Base-by-base conservation (phyloP, 2,329 filamentous ascomycete species). In the Fusarium pininemorale region DNA sequence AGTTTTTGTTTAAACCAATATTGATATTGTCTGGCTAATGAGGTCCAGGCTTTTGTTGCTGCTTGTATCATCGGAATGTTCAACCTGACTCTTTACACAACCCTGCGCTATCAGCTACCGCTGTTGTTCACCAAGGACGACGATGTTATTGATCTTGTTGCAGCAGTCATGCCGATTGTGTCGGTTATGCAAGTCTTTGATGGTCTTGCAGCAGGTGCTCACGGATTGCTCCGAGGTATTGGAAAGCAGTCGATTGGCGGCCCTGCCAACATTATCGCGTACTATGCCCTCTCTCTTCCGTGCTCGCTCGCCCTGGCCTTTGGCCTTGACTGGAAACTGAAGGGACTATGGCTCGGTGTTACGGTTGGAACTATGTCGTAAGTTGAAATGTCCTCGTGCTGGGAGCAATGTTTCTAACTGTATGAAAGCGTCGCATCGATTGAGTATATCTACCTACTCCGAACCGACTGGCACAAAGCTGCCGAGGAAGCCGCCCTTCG, bases 131-230 rank as follows among this genome's bases (percentile, higher is more conserved):
- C 93, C n/a, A 85, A 89, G 12, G 93, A 96, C 74, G 79, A 85
- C 11, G 90, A 91, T 51, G 93, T 96, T 59, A 89, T 94, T 69
- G 85, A 83, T 26, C 84, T 94, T 39, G 92, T 94, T 26, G 89
- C 93, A 2, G 82, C 83, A 6, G 90, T 94, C 6, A 87, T 98
- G 41, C 95, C 95, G 0, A 84, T 98, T 6, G 94, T 94, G 69
- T 95, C 95, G 1, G 88, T 94, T 4, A 97, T 98, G 87, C 95
- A 98, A 81, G 88, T 98, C 30, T 95, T 97, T 77, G 96, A 99
- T 81, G 91, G 93, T 3, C 81, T 97, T 24, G 90, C 93, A 0
- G 90, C 93, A 7, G 92, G 92, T 44, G 94, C 93, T 65, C 95
- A 96, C 78, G 96, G 95, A 35, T 87, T 98, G 44, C 87, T 98